These are phyloP conservation scores for Olyra latifolia DNA, from an alignment of 176 grass and related monocot genomes.

Conservation along the genomic window DNA sequence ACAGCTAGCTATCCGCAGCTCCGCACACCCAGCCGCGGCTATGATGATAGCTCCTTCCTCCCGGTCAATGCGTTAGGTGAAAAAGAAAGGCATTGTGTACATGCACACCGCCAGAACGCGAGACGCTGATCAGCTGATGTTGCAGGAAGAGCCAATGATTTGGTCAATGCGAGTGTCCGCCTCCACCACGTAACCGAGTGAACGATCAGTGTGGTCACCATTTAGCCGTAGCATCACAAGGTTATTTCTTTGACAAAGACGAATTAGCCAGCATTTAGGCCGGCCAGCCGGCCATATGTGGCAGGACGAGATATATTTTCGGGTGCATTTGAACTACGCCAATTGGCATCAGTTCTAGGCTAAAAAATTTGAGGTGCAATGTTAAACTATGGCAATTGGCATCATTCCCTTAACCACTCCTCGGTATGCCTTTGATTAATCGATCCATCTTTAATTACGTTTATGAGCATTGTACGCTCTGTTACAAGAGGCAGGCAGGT, in stretches of 20 bases:
- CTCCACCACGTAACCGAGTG: neutral
- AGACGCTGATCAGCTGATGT: neutral
- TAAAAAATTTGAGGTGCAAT: too few species aligned
- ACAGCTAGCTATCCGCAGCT: neutral
- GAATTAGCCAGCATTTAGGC: neutral
- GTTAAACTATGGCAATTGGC: slow-evolving; percentile 2
- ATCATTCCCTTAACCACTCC: slow-evolving; percentile 14
- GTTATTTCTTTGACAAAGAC: slow-evolving; percentile 8
- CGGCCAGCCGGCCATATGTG: neutral
- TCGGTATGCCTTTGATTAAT: neutral
- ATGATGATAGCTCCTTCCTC: slow-evolving; percentile 23
- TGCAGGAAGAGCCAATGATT: neutral
- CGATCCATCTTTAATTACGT: neutral
- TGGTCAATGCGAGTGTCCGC: neutral
- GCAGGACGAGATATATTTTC: neutral
- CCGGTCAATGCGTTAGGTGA: slow-evolving; percentile 48
- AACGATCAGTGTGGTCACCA: neutral
- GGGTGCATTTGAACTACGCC: too few species aligned
- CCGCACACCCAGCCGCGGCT: slow-evolving; percentile 9
- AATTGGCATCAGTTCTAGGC: too few species aligned
- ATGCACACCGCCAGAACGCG: neutral
- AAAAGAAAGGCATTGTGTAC: neutral
- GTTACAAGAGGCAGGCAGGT: neutral
- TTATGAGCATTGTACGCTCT: neutral
- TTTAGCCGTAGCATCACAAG: neutral